A percentile compares a stretch with the other conserved stretches of the same genome.
Conservation (phyloP, 108 stramenopile species). For the Fragilariopsis cylindrus region DNA sequence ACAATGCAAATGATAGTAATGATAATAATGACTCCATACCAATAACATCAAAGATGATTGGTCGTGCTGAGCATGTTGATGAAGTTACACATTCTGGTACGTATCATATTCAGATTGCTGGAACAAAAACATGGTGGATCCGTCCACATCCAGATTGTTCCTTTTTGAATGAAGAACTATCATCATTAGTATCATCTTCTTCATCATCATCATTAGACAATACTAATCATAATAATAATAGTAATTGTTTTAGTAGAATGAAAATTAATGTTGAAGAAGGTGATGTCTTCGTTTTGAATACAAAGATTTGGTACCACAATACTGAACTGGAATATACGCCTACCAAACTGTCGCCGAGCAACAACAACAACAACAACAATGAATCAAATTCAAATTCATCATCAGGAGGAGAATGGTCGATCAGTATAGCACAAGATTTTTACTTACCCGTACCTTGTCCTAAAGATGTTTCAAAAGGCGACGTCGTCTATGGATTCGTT, state of each 20-base stretch:
- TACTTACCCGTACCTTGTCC: conserved; percentile 23
- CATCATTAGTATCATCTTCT: neutral
- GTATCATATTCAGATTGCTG: conserved; percentile 27
- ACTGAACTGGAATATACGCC: conserved; percentile 20
- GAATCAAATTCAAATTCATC: neutral
- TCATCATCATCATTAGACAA: neutral
- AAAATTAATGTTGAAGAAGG: conserved; percentile 27
- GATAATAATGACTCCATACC: neutral
- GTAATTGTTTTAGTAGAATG: neutral
- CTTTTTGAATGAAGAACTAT: neutral
- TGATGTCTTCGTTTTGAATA: conserved; percentile 26
- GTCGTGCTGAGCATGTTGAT: conserved; percentile 35
- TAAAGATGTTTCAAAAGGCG: neutral
- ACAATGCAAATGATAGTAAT: neutral
- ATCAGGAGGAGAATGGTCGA: conserved; percentile 2
- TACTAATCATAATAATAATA: neutral
- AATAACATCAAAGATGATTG: neutral
- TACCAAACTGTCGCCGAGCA: neutral
- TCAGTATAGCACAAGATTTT: conserved; percentile 31
- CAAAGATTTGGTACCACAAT: conserved; percentile 28
- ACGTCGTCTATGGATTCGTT: conserved; percentile 5
- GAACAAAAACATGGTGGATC: conserved; percentile 27
- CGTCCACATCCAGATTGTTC: conserved; percentile 19
- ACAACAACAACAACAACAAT: neutral
- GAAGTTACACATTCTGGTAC: conserved; percentile 29